These are phyloP conservation scores for Fusarium austroafricanum DNA, from an alignment of 2,329 filamentous ascomycete genomes.

Conservation along the genomic window DNA sequence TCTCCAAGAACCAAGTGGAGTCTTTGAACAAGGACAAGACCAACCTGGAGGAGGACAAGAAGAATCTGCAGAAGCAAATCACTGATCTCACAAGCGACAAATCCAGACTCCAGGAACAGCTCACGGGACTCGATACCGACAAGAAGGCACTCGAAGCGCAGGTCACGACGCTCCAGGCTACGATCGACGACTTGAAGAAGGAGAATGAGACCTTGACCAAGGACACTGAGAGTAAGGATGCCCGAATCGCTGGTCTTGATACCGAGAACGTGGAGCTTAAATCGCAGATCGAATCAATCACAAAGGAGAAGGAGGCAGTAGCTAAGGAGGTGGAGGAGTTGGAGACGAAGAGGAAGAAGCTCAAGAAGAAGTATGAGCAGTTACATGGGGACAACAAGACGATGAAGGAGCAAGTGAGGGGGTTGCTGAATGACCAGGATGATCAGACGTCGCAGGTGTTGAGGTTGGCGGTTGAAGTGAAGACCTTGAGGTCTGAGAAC, in stretches of 20 bases:
- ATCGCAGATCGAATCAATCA: conserved; percentile 38
- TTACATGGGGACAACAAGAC: conserved; percentile 34
- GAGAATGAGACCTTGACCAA: conserved; percentile 39
- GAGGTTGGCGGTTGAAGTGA: conserved; percentile 40
- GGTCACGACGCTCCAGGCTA: conserved; percentile 33
- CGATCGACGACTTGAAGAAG: conserved; percentile 39
- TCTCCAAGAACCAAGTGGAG: conserved; percentile 37
- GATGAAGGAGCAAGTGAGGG: conserved; percentile 34
- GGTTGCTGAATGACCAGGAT: conserved; percentile 41
- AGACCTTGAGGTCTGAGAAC: conserved; percentile 41
- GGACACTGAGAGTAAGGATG: conserved; percentile 41
- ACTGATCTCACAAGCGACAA: conserved; percentile 33
- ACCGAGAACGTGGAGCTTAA: conserved; percentile 43
- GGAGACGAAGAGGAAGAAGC: conserved; percentile 40
- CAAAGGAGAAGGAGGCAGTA: conserved; percentile 43
- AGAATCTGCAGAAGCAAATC: conserved; percentile 32
- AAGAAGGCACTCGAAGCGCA: conserved; percentile 40
- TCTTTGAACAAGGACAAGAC: conserved; percentile 36
- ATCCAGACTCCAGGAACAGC: conserved; percentile 32
- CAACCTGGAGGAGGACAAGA: conserved; percentile 43
- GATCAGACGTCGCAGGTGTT: conserved; percentile 40
- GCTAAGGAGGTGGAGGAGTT: conserved; percentile 38
- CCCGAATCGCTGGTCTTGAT: conserved; percentile 38
- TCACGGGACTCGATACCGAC: conserved; percentile 38
- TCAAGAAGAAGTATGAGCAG: conserved; percentile 42